Evolutionary conservation across 2,329 filamentous ascomycete genomes (phyloP).

Genomic region (Helicocarpus griseus): DNA sequence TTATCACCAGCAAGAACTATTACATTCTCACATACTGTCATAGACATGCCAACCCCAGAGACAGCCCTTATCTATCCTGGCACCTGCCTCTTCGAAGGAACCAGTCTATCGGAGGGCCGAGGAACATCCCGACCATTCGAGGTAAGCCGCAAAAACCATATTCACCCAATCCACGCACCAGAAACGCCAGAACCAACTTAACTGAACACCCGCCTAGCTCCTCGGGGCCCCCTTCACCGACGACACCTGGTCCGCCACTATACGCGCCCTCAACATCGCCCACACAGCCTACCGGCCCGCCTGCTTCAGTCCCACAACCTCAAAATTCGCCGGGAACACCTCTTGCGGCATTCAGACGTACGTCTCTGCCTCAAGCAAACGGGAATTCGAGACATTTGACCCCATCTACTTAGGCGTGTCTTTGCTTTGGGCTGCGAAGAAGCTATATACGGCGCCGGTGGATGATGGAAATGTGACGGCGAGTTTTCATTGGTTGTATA

Average conservation of each 20-base stretch:
- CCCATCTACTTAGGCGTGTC: background rate
- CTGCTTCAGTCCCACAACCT: constrained; percentile 1
- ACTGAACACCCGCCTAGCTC: background rate
- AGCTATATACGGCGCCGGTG: background rate
- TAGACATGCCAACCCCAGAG: background rate
- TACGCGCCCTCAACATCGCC: background rate
- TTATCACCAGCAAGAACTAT: too few relatives aligned
- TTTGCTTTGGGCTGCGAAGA: background rate
- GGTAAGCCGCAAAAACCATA: background rate
- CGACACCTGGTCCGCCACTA: background rate
- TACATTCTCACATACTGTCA: too few relatives aligned
- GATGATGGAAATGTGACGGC: background rate
- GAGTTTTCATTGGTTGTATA: constrained; percentile 3
- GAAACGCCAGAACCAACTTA: too few relatives aligned
- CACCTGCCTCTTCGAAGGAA: constrained; percentile 1
- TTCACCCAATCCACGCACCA: too few relatives aligned
- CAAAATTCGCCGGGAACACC: background rate
- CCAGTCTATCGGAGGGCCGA: constrained; percentile 1
- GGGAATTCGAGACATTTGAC: background rate
- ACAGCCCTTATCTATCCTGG: background rate
- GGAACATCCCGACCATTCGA: background rate
- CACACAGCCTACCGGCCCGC: constrained; percentile 1
- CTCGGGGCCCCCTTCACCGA: background rate
- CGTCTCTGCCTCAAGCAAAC: background rate
- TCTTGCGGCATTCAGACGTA: background rate